Evolutionary conservation across 2,329 filamentous ascomycete species (phyloP).

Genomic region (Ophiobolus disseminans): DNA sequence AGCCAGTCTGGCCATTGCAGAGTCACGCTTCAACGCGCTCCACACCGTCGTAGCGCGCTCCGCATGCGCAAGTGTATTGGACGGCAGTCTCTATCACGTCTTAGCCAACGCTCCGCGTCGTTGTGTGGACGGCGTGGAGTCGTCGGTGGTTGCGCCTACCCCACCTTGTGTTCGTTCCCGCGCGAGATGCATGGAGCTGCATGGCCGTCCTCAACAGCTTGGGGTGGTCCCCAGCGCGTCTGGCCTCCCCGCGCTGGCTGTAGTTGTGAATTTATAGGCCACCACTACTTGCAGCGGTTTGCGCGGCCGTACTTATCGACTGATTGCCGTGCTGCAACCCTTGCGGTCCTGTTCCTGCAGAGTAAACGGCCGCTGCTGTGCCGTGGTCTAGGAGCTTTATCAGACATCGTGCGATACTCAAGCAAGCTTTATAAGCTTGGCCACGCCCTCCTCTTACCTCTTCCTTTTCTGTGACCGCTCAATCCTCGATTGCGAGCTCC

Average conservation of each 20-base stretch:
- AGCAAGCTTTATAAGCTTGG: slow-evolving; percentile 11
- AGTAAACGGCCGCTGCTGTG: not conserved
- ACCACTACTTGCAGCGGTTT: too few relatives aligned
- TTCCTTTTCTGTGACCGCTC: slow-evolving; percentile 1
- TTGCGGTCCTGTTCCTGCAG: slow-evolving; percentile 2
- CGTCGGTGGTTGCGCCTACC: slow-evolving; percentile 26
- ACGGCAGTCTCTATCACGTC: slow-evolving; percentile 9
- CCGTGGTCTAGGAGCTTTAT: not conserved
- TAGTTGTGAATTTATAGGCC: too few relatives aligned
- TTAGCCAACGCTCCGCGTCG: slow-evolving; percentile 15
- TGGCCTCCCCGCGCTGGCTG: slow-evolving; percentile 15
- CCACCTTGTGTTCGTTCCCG: slow-evolving; percentile 30
- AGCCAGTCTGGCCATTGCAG: slow-evolving; percentile 11
- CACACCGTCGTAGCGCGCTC: slow-evolving; percentile 12
- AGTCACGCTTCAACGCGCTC: slow-evolving; percentile 19
- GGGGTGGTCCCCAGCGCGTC: slow-evolving; percentile 17
- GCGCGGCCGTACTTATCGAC: slow-evolving; percentile 11
- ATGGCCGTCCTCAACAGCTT: slow-evolving; percentile 33
- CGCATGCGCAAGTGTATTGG: slow-evolving; percentile 26
- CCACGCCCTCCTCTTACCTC: not conserved
- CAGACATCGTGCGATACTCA: not conserved
- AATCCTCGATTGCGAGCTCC: slow-evolving; percentile 8
- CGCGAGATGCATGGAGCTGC: slow-evolving; percentile 31
- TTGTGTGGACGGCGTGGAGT: slow-evolving; percentile 12
- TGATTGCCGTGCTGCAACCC: slow-evolving; percentile 9